Base-by-base conservation (phyloP, 1,284 basidiomycete genomes). In the Rhodotorula glutinis region DNA sequence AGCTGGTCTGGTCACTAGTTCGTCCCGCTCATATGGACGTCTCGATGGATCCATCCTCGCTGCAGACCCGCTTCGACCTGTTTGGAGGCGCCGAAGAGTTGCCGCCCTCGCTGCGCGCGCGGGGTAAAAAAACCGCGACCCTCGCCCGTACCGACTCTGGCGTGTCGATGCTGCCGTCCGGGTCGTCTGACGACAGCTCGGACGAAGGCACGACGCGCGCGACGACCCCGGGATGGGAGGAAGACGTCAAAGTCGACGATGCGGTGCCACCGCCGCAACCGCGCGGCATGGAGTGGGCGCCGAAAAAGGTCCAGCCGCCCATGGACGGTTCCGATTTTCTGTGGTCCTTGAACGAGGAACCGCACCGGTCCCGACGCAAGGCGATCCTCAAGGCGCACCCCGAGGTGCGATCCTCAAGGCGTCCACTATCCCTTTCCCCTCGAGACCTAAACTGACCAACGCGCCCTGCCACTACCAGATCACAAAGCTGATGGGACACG, bases 341-440 rank as follows among this genome's bases (percentile, higher is more conserved):
- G 40, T 98, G 95, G 95, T 80, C 95, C 63, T 90, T 96, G 85
- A 97, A 92, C 1, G 95, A 98, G 79, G 96, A 98, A 78, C 95
- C 95, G 9, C 96, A 98, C 79, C 85, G 93, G 41, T 86, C 88
- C 27, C 82, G 95, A 55, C 82, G 95, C 57, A 87, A 87, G 81
- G 90, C 87, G 14, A 97, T 98, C 68, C 85, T 98, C 80, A 93
- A 94, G 77, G 88, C 89, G 0, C 93, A 98, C 77, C 95, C 95
- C 0, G 89, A 97, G 83, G 90, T 92, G 72, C 60, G 82, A n/a
- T 29, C 4, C 21, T 0, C 4, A 16, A 7, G 29, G 43, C n/a
- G n/a, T n/a, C n/a, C n/a, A n/a, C n/a, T n/a, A n/a, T n/a, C n/a
- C n/a, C n/a, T n/a, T n/a, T n/a, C n/a, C n/a, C n/a, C n/a, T n/a